A percentile compares a stretch with the other conserved stretches of the same genome.
Evolutionary conservation across 345 rosid genomes (phyloP).

Genomic region (Citrus inodora): DNA sequence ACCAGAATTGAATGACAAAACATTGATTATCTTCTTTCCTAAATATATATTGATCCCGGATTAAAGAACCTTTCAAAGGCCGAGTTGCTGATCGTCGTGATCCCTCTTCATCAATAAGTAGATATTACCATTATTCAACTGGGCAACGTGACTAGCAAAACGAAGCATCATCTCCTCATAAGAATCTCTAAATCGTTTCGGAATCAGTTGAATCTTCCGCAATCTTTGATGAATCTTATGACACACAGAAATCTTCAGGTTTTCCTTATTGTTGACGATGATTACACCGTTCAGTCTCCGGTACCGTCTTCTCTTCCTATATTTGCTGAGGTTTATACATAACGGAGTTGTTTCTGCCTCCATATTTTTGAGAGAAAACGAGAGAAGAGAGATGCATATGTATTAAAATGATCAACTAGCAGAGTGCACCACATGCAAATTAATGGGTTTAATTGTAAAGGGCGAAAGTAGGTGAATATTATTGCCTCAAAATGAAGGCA

Average conservation of each 20-base stretch:
- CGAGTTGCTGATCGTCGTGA: background rate
- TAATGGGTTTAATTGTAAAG: background rate
- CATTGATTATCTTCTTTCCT: too few relatives aligned
- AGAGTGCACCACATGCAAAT: background rate
- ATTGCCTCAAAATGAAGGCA: background rate
- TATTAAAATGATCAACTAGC: too few relatives aligned
- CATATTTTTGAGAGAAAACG: background rate
- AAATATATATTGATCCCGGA: too few relatives aligned
- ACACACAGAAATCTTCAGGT: background rate
- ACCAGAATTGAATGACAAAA: too few relatives aligned
- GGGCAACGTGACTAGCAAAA: conserved; percentile 12
- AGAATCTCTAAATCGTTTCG: conserved; percentile 10
- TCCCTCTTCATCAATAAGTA: background rate
- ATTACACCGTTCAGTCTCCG: background rate
- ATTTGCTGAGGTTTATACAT: background rate
- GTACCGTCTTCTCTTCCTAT: background rate
- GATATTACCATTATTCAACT: background rate
- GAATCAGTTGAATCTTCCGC: background rate
- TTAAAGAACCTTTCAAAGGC: too few relatives aligned
- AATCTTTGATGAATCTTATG: background rate
- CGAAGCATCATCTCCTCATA: conserved; percentile 12
- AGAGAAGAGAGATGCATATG: too few relatives aligned
- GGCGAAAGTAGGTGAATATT: background rate
- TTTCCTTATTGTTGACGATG: background rate
- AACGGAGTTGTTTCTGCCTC: conserved; percentile 9